These are phyloP conservation scores for Madurella mycetomatis DNA, from an alignment of 2,329 filamentous ascomycete genomes.

Conservation along the genomic window DNA sequence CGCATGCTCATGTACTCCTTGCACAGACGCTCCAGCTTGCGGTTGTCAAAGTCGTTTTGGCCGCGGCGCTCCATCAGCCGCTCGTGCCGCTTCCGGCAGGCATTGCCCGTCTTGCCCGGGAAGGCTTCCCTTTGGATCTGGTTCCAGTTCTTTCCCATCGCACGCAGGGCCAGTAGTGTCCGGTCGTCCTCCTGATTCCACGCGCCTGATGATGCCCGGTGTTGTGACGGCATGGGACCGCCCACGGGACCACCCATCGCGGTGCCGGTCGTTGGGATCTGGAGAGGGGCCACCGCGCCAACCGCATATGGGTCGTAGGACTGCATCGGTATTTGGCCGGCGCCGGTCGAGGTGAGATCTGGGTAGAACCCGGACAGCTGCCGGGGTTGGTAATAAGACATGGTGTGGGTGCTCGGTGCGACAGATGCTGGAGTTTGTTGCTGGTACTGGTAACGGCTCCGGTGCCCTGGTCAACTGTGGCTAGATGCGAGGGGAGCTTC, in stretches of 20 bases:
- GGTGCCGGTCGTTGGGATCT: slow-evolving; percentile 25
- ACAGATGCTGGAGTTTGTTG: slow-evolving; percentile 23
- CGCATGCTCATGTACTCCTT: slow-evolving; percentile 75
- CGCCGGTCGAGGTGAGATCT: slow-evolving; percentile 27
- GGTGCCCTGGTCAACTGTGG: slow-evolving; percentile 29
- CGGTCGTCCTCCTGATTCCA: slow-evolving; percentile 75
- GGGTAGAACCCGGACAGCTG: slow-evolving; percentile 31
- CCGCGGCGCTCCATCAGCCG: slow-evolving; percentile 72
- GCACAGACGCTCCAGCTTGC: slow-evolving; percentile 69
- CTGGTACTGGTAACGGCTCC: slow-evolving; percentile 28
- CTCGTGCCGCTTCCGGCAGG: slow-evolving; percentile 86
- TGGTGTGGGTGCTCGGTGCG: slow-evolving; percentile 23
- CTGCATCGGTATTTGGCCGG: slow-evolving; percentile 26
- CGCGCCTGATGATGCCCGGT: slow-evolving; percentile 57
- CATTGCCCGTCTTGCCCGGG: slow-evolving; percentile 72
- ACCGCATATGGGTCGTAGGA: slow-evolving; percentile 34
- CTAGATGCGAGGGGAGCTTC: slow-evolving; percentile 24
- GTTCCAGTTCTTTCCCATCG: slow-evolving; percentile 75
- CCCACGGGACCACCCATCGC: slow-evolving; percentile 27
- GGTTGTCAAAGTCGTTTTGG: slow-evolving; percentile 72
- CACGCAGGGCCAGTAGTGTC: slow-evolving; percentile 65
- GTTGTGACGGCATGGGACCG: slow-evolving; percentile 34
- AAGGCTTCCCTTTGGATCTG: slow-evolving; percentile 76
- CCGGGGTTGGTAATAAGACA: slow-evolving; percentile 33
- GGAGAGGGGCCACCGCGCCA: slow-evolving; percentile 31